A percentile compares a stretch with the other conserved stretches of the same genome.
phyloP scores from a whole-genome alignment of 306 rosid species.

The Inga laurina region DNA sequence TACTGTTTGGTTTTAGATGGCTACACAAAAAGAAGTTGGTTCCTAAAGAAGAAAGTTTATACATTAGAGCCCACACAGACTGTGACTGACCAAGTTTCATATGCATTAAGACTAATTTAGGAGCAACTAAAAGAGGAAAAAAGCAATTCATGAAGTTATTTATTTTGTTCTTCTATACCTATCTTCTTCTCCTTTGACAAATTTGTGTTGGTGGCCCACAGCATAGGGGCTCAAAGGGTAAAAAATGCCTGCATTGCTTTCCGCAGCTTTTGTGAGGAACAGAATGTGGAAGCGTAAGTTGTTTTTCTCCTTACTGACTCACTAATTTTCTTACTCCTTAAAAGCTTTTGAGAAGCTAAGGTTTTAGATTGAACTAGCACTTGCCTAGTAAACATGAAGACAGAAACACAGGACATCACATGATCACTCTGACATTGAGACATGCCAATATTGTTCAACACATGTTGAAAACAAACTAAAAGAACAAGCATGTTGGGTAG shows the following conservation, averaged over 20 bases:
- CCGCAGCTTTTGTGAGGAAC: conserved; percentile 84
- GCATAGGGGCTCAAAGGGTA: conserved; percentile 94
- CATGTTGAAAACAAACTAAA: background rate
- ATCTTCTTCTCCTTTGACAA: conserved; percentile 14
- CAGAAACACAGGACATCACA: background rate
- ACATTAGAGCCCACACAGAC: background rate
- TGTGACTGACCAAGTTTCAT: conserved; percentile 11
- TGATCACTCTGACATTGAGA: background rate
- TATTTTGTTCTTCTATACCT: background rate
- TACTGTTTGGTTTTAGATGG: background rate
- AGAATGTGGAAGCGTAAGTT: conserved; percentile 81
- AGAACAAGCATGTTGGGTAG: background rate
- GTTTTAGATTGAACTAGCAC: background rate
- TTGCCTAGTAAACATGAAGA: background rate
- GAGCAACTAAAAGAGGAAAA: conserved; percentile 2
- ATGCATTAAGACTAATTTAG: background rate
- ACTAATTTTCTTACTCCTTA: background rate
- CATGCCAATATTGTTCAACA: background rate
- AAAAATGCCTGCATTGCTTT: conserved; percentile 81
- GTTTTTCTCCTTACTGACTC: conserved; percentile 14
- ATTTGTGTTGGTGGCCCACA: conserved; percentile 41
- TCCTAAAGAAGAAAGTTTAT: conserved; percentile 5
- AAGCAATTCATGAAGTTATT: background rate
- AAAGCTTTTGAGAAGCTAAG: background rate
- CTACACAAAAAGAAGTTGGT: background rate